Evolutionary conservation across 2,329 filamentous ascomycete species (phyloP).

Genomic region (Fusarium papillatum): DNA sequence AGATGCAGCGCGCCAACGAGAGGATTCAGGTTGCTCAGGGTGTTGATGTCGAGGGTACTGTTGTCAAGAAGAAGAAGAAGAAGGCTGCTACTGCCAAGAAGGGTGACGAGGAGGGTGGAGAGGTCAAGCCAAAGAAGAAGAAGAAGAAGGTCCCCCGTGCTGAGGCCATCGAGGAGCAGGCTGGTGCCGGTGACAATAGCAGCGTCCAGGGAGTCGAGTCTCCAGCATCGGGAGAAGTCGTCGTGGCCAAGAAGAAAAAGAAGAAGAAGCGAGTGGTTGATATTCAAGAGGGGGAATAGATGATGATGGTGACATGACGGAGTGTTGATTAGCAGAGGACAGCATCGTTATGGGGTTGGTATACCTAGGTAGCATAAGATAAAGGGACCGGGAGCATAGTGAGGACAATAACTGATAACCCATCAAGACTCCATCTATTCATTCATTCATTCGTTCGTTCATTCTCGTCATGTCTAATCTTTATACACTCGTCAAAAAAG

Average conservation of each 20-base stretch:
- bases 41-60: constrained; percentile 74
- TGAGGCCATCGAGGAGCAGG: constrained; percentile 28
- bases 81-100: constrained; percentile 64
- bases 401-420: constrained; percentile 15
- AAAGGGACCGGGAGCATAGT: constrained; percentile 3
- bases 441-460: neutral
- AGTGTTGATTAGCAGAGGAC: neutral
- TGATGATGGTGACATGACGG: neutral
- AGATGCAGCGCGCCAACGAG: constrained; percentile 90
- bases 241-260: constrained; percentile 64
- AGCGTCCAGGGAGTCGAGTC: constrained; percentile 32
- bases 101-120: constrained; percentile 30
- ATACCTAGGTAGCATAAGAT: constrained; percentile 19
- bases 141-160: constrained; percentile 49
- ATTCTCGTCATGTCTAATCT: neutral
- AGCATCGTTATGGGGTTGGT: constrained; percentile 16
- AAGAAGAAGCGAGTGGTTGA: constrained; percentile 52
- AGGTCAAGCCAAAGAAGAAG: constrained; percentile 44
- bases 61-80: constrained; percentile 75
- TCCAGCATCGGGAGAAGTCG: constrained; percentile 38
- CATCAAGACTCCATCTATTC: constrained; percentile 3
- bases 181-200: constrained; percentile 32
- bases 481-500: neutral
- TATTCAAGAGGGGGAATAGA: constrained; percentile 43
- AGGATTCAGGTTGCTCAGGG: constrained; percentile 79